A percentile compares a stretch with the other conserved stretches of the same genome.
Evolutionary conservation across 83 land plant species (phyloP).

Genomic region (Picea abies): DNA sequence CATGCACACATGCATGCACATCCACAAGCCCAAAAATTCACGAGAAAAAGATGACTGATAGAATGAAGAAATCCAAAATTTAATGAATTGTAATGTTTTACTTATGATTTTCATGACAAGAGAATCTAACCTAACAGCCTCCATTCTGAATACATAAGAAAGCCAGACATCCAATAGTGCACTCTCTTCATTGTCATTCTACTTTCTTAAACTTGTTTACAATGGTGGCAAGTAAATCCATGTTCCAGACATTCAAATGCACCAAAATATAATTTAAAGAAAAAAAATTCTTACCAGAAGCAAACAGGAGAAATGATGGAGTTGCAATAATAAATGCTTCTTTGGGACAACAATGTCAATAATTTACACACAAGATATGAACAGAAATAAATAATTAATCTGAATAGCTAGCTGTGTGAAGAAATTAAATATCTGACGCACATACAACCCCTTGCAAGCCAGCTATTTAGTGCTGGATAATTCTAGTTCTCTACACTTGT

Average conservation of each 20-base stretch:
- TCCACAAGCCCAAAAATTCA: not conserved
- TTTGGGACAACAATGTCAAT: not conserved
- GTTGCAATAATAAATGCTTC: not conserved
- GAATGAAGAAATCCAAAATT: not conserved
- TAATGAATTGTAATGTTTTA: not conserved
- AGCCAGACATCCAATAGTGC: not conserved
- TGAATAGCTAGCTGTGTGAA: not conserved
- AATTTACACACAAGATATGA: not conserved
- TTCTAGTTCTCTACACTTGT: not conserved
- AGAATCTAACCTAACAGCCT: not conserved
- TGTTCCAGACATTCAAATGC: not conserved
- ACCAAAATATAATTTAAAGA: not conserved
- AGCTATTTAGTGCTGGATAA: not conserved
- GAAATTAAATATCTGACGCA: not conserved
- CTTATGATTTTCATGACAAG: not conserved
- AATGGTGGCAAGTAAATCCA: no score
- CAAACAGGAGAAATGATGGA: not conserved
- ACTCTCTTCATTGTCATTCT: not conserved
- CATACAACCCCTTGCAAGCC: not conserved
- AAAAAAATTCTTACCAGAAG: not conserved
- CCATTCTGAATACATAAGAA: no score
- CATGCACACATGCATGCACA: not conserved
- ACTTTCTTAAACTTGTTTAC: not conserved
- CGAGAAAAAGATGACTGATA: not conserved
- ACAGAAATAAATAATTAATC: not conserved